These are phyloP conservation scores for Aspergillus steynii DNA, from an alignment of 495 filamentous ascomycete genomes.

Conservation along the genomic window DNA sequence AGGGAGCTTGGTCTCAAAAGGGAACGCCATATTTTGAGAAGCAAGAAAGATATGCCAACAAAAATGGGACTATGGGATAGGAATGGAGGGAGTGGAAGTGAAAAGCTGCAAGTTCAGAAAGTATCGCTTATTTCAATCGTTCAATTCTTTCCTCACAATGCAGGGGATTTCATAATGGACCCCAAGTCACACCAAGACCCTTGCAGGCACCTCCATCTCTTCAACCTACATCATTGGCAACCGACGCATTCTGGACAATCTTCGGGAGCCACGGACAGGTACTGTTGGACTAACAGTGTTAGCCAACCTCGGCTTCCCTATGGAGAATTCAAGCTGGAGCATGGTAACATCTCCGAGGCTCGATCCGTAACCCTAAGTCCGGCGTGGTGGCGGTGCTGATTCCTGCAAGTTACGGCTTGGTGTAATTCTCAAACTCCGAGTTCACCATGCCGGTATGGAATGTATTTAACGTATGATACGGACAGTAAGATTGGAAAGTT, in stretches of 20 bases:
- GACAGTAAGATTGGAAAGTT: neutral
- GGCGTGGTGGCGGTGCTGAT: neutral
- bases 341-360: neutral
- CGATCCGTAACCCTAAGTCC: neutral
- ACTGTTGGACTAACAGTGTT: no score
- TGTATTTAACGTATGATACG: neutral
- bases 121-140: neutral
- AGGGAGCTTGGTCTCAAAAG: constrained; percentile 14
- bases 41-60: neutral
- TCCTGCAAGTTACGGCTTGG: no score
- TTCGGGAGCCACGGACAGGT: no score
- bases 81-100: neutral
- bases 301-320: neutral
- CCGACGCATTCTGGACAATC: no score
- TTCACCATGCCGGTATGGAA: neutral
- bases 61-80: neutral
- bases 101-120: neutral
- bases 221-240: no score
- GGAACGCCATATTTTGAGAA: neutral
- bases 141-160: neutral
- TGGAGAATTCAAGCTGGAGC: neutral
- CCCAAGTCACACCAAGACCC: neutral
- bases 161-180: neutral
- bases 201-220: no score
- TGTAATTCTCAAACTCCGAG: neutral